Conservation (phyloP, 1,284 basidiomycete genomes). For the Coniophora puteana region DNA sequence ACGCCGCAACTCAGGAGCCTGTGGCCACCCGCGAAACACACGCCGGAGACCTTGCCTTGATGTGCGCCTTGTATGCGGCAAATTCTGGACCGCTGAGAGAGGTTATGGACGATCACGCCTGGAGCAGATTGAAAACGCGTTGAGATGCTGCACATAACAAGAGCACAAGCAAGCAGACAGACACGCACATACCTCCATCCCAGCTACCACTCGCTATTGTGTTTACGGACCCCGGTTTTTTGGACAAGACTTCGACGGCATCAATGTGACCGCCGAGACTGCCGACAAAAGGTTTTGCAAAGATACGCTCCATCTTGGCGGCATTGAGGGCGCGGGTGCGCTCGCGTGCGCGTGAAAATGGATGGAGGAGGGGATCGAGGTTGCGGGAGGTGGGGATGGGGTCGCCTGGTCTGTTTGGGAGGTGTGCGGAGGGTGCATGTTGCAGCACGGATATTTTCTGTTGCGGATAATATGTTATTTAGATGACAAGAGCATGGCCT, state of each 20-base stretch:
- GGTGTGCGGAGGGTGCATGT: slow-evolving; percentile 74
- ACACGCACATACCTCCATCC: slow-evolving; percentile 76
- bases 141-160: background rate
- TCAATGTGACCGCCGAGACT: slow-evolving; percentile 92
- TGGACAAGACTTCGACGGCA: slow-evolving; percentile 87
- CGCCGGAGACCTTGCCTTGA: slow-evolving; percentile 87
- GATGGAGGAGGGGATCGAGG: slow-evolving; percentile 91
- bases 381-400: slow-evolving; percentile 89
- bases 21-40: slow-evolving; percentile 69
- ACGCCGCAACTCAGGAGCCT: slow-evolving; percentile 88
- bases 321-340: slow-evolving; percentile 94
- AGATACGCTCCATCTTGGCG: slow-evolving; percentile 95
- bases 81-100: slow-evolving; percentile 66
- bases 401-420: slow-evolving; percentile 71
- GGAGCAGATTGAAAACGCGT: slow-evolving; percentile 6
- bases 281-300: slow-evolving; percentile 94
- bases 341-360: slow-evolving; percentile 90
- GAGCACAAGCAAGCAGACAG: slow-evolving; percentile 2
- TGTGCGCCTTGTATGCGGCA: slow-evolving; percentile 81
- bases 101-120: slow-evolving; percentile 90
- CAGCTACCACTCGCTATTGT: slow-evolving; percentile 92
- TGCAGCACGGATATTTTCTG: slow-evolving; percentile 89
- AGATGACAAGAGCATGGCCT: too few relatives aligned
- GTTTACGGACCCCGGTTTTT: slow-evolving; percentile 75
- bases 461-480: too few relatives aligned